Conservation (phyloP, 1,284 basidiomycete species). For the Austropuccinia psidii region DNA sequence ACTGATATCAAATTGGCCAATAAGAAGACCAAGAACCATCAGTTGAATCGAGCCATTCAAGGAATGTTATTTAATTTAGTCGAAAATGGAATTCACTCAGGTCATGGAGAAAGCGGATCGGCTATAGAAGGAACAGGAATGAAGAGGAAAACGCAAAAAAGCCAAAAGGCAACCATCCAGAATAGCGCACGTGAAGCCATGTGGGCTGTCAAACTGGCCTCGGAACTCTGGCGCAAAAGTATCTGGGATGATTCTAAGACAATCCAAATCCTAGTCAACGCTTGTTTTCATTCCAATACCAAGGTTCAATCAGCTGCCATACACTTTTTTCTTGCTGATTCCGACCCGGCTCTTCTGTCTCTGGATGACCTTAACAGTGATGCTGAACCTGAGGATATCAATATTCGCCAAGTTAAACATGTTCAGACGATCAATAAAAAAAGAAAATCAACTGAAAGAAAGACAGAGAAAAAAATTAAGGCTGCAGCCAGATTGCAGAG, state of each 20-base stretch:
- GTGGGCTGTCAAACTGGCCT: slow-evolving; percentile 92
- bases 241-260: slow-evolving; percentile 92
- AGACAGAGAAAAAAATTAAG: slow-evolving; percentile 64
- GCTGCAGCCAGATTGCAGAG: slow-evolving; percentile 62
- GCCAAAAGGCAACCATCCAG: slow-evolving; percentile 48
- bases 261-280: slow-evolving; percentile 83
- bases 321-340: slow-evolving; percentile 92
- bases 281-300: slow-evolving; percentile 84
- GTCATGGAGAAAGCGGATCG: slow-evolving; percentile 63
- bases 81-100: slow-evolving; percentile 73
- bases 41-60: slow-evolving; percentile 91
- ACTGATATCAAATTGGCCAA: slow-evolving; percentile 91
- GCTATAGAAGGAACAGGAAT: slow-evolving; percentile 58
- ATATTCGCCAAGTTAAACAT: slow-evolving; percentile 64
- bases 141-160: slow-evolving; percentile 41
- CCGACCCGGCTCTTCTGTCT: slow-evolving; percentile 44
- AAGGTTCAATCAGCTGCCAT: slow-evolving; percentile 93
- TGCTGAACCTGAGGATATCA: slow-evolving; percentile 58
- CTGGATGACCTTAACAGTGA: slow-evolving; percentile 52
- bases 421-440: slow-evolving; percentile 81
- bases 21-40: slow-evolving; percentile 79
- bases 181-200: slow-evolving; percentile 74
- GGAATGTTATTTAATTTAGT: slow-evolving; percentile 94
- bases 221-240: slow-evolving; percentile 88
- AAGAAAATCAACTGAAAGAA: slow-evolving; percentile 67